These are phyloP conservation scores for Allantophomopsis lycopodina DNA, from an alignment of 2,329 filamentous ascomycete genomes.

Conservation along the genomic window DNA sequence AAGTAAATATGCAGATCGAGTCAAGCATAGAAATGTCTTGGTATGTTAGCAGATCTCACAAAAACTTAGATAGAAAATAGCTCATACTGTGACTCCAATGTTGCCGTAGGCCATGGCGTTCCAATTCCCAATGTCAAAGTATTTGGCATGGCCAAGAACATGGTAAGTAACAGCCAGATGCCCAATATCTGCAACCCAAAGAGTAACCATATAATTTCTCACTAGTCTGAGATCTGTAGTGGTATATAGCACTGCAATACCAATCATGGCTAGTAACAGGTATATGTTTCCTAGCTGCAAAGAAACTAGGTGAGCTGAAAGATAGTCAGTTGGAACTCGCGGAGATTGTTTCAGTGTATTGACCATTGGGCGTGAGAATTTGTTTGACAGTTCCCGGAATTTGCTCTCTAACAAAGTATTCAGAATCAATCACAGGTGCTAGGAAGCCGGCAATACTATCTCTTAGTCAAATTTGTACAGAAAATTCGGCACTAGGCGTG, in stretches of 20 bases:
- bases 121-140: constrained; percentile 42
- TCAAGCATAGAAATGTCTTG: constrained; percentile 38
- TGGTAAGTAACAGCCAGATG: constrained; percentile 49
- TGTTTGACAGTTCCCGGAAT: constrained; percentile 25
- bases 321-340: too few species aligned
- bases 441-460: constrained; percentile 45
- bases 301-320: constrained; percentile 34
- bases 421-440: constrained; percentile 37
- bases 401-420: constrained; percentile 52
- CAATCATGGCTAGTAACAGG: constrained; percentile 46
- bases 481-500: neutral
- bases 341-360: too few species aligned
- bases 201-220: constrained; percentile 49
- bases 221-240: constrained; percentile 53
- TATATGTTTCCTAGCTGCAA: constrained; percentile 60
- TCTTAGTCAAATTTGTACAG: constrained; percentile 2
- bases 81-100: constrained; percentile 46
- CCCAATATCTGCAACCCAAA: constrained; percentile 52
- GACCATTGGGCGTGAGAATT: constrained; percentile 20
- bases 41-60: neutral
- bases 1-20: constrained; percentile 40
- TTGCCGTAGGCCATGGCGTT: constrained; percentile 65
- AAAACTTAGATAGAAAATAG: neutral
- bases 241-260: constrained; percentile 44
- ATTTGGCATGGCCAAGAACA: constrained; percentile 39